These are phyloP conservation scores for Nidularia sp. DNA, from an alignment of 768 basidiomycete species.

Conservation along the genomic window DNA sequence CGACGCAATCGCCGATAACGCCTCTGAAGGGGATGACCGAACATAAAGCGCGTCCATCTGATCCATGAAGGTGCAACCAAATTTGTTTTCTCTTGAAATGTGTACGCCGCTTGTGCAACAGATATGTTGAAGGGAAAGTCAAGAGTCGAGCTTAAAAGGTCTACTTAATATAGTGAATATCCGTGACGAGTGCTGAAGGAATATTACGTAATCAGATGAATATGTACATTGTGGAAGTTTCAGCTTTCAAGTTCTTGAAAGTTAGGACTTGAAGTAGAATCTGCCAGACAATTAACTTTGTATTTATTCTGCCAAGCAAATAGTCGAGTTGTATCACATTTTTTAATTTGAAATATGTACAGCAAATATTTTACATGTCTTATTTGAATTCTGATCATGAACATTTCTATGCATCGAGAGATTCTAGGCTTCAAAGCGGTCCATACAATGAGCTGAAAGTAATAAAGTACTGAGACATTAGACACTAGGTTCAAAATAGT, in stretches of 20 bases:
- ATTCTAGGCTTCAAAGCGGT: too few species aligned
- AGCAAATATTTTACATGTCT: too few species aligned
- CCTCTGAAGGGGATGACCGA: conserved; percentile 1
- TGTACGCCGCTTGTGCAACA: not conserved
- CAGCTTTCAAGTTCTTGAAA: not conserved
- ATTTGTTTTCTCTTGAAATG: not conserved
- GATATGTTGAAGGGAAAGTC: not conserved
- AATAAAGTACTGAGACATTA: too few species aligned
- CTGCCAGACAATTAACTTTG: not conserved
- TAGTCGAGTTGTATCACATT: too few species aligned
- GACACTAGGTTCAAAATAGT: too few species aligned
- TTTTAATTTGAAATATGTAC: too few species aligned
- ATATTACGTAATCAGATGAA: not conserved
- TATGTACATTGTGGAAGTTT: not conserved
- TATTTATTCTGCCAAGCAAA: too few species aligned
- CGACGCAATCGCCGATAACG: conserved; percentile 12
- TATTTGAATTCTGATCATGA: too few species aligned
- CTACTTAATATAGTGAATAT: too few species aligned
- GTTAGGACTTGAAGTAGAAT: not conserved
- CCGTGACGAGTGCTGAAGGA: too few species aligned
- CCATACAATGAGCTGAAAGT: too few species aligned
- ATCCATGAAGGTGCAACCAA: not conserved
- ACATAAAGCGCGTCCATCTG: not conserved
- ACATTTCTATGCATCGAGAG: too few species aligned
- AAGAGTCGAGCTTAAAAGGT: not conserved